Evolutionary conservation across 148 eudicot genomes (phyloP).

Genomic region (Vaccinium myrtillus): DNA sequence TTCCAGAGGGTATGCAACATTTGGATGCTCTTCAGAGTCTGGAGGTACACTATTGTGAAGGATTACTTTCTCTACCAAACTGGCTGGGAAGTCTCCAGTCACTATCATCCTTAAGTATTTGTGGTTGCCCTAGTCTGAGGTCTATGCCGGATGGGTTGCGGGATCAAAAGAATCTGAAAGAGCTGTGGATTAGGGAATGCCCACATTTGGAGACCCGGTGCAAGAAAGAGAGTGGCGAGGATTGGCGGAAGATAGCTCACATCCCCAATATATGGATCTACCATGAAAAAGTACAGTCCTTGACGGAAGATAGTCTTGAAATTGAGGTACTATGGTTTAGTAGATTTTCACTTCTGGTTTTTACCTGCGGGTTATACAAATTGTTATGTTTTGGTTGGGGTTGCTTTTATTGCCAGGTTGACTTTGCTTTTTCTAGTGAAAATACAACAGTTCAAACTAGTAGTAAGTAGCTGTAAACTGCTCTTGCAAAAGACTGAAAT

Average conservation of each 20-base stretch:
- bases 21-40: too few relatives aligned
- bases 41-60: accelerated
- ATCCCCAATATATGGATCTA: neutral
- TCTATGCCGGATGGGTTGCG: neutral
- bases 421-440: too few relatives aligned
- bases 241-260: constrained; percentile 8
- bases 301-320: neutral
- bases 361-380: neutral
- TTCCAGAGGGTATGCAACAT: neutral
- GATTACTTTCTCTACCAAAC: too few relatives aligned
- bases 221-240: constrained; percentile 6
- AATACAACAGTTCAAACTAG: neutral
- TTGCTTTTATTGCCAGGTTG: too few relatives aligned
- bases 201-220: neutral
- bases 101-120: too few relatives aligned
- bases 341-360: neutral
- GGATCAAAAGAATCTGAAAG: neutral
- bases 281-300: neutral
- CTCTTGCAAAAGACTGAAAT: too few relatives aligned
- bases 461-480: too few relatives aligned
- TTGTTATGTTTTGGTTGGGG: too few relatives aligned
- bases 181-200: neutral
- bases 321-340: neutral
- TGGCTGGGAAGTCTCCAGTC: too few relatives aligned
- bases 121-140: neutral